Percentiles rank a stretch among this genome's conserved stretches.
Evolutionary conservation across 148 eudicot species (phyloP).

Genomic region (Vaccinium darrowii): DNA sequence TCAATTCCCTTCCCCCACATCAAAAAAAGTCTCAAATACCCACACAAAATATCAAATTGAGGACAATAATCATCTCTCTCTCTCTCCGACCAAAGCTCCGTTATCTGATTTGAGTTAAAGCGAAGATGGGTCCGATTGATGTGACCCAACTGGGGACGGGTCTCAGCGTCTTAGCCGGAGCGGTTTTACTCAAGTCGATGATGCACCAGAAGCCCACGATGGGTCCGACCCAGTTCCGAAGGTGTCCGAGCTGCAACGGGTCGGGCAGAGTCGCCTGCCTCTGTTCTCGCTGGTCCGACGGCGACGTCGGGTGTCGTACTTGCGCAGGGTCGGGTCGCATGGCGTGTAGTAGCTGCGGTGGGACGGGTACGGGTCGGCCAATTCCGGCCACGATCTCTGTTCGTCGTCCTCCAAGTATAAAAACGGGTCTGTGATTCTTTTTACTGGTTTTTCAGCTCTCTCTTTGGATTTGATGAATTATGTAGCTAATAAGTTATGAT

Average conservation of each 20-base stretch:
- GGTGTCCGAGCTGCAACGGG: conserved; percentile 82
- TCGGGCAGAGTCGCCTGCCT: conserved; percentile 74
- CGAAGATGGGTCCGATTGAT: conserved; percentile 65
- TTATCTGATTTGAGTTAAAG: not conserved
- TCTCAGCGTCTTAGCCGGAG: conserved; percentile 76
- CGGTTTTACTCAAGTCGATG: conserved; percentile 58
- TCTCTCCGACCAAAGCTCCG: not conserved
- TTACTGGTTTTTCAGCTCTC: conserved; percentile 4
- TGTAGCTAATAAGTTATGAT: not conserved
- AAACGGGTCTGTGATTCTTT: conserved; percentile 5
- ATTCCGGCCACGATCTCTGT: conserved; percentile 52
- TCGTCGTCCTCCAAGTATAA: conserved; percentile 29
- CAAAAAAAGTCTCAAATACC: not conserved
- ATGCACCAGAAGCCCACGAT: conserved; percentile 63
- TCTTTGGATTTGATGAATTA: not conserved
- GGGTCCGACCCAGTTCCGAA: conserved; percentile 59
- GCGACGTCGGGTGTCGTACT: conserved; percentile 72
- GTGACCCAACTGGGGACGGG: conserved; percentile 77
- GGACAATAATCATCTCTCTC: not conserved
- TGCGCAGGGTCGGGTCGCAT: conserved; percentile 77
- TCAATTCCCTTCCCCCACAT: not conserved
- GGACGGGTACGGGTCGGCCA: conserved; percentile 82
- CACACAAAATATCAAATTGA: not conserved
- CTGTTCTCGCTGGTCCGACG: conserved; percentile 88
- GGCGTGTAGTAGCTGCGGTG: conserved; percentile 83